Percentiles rank a stretch among this genome's conserved stretches.
These are phyloP conservation scores for Podaxis sp. DNA, from an alignment of 768 basidiomycete genomes.

Conservation along the genomic window DNA sequence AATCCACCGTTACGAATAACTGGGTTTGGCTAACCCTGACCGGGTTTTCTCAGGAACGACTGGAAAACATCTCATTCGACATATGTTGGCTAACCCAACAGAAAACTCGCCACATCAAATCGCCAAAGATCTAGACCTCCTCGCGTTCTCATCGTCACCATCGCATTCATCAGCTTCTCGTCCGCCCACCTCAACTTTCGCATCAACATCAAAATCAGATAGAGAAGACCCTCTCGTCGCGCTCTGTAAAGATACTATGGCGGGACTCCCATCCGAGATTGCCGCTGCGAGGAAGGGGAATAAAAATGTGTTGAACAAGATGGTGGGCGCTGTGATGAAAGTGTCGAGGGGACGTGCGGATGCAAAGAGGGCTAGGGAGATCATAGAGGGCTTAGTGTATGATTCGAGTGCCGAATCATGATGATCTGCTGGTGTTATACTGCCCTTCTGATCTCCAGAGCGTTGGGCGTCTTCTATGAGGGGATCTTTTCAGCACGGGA, in stretches of 20 bases:
- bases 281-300: slow-evolving; percentile 65
- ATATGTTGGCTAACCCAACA: slow-evolving; percentile 52
- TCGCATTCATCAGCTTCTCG: slow-evolving; percentile 1
- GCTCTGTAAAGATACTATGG: slow-evolving; percentile 64
- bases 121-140: slow-evolving; percentile 45
- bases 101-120: slow-evolving; percentile 32
- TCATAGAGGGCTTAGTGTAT: background rate
- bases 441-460: no score
- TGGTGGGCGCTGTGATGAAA: slow-evolving; percentile 88
- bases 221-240: slow-evolving; percentile 36
- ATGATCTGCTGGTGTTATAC: background rate
- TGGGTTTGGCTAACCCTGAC: background rate
- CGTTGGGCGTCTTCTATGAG: no score
- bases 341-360: slow-evolving; percentile 82
- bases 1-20: background rate
- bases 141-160: slow-evolving; percentile 28
- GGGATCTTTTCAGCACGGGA: no score
- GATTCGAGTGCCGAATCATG: background rate
- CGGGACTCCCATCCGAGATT: slow-evolving; percentile 61
- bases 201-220: background rate
- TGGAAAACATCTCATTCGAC: slow-evolving; percentile 71
- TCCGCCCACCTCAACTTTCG: slow-evolving; percentile 11
- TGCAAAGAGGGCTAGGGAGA: slow-evolving; percentile 49
- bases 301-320: slow-evolving; percentile 70
- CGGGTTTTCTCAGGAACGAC: slow-evolving; percentile 52